Evolutionary conservation across 768 basidiomycete genomes (phyloP), one percentile per base, ranked within the genome.

Genomic region (Suillus subaureus): DNA sequence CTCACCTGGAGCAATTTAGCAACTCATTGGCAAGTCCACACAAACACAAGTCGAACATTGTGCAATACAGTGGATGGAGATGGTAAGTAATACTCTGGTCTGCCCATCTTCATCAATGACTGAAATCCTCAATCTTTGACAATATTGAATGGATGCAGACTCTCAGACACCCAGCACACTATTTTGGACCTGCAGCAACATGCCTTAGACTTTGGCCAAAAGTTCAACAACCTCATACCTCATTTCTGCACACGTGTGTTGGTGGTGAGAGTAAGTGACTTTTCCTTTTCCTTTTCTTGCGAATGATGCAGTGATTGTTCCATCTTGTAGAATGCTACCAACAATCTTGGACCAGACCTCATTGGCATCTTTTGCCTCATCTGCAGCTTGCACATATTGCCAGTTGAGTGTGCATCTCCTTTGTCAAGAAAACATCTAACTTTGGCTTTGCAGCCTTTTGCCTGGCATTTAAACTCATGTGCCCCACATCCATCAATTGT

Each of bases 221-320:
- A 6, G 4, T 35, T 35, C 1, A 7, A 9, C 6, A 7, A 35
- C 12, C 11, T 11, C 37, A 1, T 40, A 40, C 39, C 5, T 40
- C 15, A 13, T 15, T 6, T 40, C 39, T 9, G 13, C 13, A 1
- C 39, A 15, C 15, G 40, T 42, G 1, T 42, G 40, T 12, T 42
- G 40, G 2, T 5, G 16, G 13, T 42, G 16, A 6, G 42, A 77
- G 69, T 77, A 81, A 0, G 71, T 75, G 0, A 77, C 70, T 12
- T 74, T 75, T 1, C 73, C 73, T 61, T 75, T 75, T 0, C 72
- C 74, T 4, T 69, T 72, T 0, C 65, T n/a, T 37, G 73, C 70
- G 61, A 80, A 79, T 4, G 63, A 66, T 0, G 71, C 55, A 0
- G 72, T 78, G 13, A 80, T 78, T 28, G 70, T 68, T 23, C 71